Evolutionary conservation across 306 rosid genomes (phyloP), one percentile per base, ranked within the genome.

Genomic region (Quercus engelmannii): DNA sequence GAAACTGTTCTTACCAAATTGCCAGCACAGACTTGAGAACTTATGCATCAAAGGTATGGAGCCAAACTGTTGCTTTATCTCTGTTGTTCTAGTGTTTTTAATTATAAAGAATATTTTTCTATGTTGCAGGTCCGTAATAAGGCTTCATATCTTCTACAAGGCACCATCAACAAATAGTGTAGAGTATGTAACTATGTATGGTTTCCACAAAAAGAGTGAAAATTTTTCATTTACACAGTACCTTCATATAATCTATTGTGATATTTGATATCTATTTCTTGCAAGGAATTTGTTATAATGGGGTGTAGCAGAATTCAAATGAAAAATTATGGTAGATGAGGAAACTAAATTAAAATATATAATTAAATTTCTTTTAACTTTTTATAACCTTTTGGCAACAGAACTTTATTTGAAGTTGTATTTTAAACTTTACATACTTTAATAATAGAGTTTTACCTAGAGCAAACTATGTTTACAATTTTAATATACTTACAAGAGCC

Each of bases 111-210:
- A 3, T 67, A 68, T n/a, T 31, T 57, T 74, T 62, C 26, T 33
- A 46, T 56, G 12, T 75, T 83, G 59, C 97, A 95, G 99, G 92
- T 92, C 81, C 97, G 99, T 25, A 87, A 89, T 61, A 87, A 86
- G 77, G 99, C 99, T 52, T 84, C 97, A 54, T 92, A 87, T 82
- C 91, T 93, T 71, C 86, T 90, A 65, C 97, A 92, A 82, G 90
- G 91, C 83, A 82, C 84, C 74, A 15, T 86, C 82, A 38, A 77
- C 5, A 81, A 78, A 14, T 85, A 80, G 25, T 55, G 68, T 46
- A 21, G 15, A 30, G 64, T 56, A 73, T 23, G 55, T 13, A 18
- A 30, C 56, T 56, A 77, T 18, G 55, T 5, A 33, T 33, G 51
- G 23, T 67, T 4, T 33, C 17, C 20, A 7, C 71, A 11, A 18